Evolutionary conservation across 106 monocot genomes (phyloP), one percentile per base, ranked within the genome.

Genomic region (Gastrodia elata): DNA sequence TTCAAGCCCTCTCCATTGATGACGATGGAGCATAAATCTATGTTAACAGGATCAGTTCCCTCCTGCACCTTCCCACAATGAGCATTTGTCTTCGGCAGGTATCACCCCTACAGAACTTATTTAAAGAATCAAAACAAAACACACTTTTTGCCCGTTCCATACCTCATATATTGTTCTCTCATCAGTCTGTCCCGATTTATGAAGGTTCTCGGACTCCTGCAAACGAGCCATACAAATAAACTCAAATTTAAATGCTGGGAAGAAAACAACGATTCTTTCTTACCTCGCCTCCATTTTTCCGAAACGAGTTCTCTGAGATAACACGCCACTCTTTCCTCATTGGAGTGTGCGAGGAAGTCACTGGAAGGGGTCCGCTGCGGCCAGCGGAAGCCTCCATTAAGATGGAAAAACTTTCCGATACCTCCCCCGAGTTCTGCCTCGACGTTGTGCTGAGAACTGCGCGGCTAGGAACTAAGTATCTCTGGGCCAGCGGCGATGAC

Each of bases 161-260:
- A 87, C 87, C 86, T 89, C 89, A 36, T 81, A 81, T 49, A 89
- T 81, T 25, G 89, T 83, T 68, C 86, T 81, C 77, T 89, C 89
- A 6, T 81, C 89, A 14, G 89, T 81, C 22, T 86, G 81, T 20
- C 73, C 89, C 65, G 77, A 16, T 58, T 71, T 86, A 5, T n/a
- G n/a, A n/a, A 37, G 65, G 64, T 68, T 77, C 74, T 83, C 89
- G 39, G 41, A 11, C 25, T 83, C 79, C 76, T 89, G 69, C 64
- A 44, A 30, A 24, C 14, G 1, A 43, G 36, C 41, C 65, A 24
- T 20, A 24, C 28, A 18, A 75, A 61, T 13, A 14, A 59, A 6
- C 10, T 8, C 25, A 44, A 35, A 75, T 30, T 65, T n/a, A 44
- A 25, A 65, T 24, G 11, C n/a, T 25, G 34, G 16, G 11, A 26